Evolutionary conservation across 805 yeast genomes (phyloP), one percentile per base, ranked within the genome.

Genomic region (Cyberlindnera misumaiensis): DNA sequence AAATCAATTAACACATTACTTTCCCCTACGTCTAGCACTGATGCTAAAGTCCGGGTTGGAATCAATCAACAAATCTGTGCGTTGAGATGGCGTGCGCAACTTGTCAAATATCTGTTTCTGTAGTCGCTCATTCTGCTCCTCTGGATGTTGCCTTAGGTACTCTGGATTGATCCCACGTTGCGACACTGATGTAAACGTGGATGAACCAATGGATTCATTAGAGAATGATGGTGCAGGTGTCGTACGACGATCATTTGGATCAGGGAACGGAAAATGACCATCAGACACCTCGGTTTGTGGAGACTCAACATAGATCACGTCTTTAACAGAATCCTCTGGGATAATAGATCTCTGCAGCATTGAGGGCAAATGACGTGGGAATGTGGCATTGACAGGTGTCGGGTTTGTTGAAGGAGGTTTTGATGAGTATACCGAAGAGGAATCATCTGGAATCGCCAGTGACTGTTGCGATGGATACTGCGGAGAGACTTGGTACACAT

Each of bases 141-240:
- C 51, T 4, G 58, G 53, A 16, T 52, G 47, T 11, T 42, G 48
- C 13, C 51, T 56, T 32, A 65, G 62, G 47, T 76, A 77, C 27
- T 61, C 62, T 13, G 83, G 84, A 47, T 83, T 83, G 14, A 77
- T 67, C 11, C 79, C 88, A 53, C 90, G 64, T 59, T 83, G 90
- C 6, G 88, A 80, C 3, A 83, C 84, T 34, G 86, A 77, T 1
- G 93, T 83, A 58, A 83, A 80, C 45, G 77, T 80, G 0, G 90
- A 81, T 1, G 64, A 55, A 2, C 48, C 39, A 20, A 55, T 39
- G 6, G 62, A 55, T n/a, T 49, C 62, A 38, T 53, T 49, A 2
- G 64, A 47, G 45, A 65, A 54, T 10, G 54, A 50, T 8, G 65
- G 62, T 7, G 53, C 51, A 5, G 53, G 56, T 7, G 56, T 59